Evolutionary conservation across 1,284 basidiomycete species (phyloP), one percentile per base, ranked within the genome.

Genomic region (Ustilago bromivora): DNA sequence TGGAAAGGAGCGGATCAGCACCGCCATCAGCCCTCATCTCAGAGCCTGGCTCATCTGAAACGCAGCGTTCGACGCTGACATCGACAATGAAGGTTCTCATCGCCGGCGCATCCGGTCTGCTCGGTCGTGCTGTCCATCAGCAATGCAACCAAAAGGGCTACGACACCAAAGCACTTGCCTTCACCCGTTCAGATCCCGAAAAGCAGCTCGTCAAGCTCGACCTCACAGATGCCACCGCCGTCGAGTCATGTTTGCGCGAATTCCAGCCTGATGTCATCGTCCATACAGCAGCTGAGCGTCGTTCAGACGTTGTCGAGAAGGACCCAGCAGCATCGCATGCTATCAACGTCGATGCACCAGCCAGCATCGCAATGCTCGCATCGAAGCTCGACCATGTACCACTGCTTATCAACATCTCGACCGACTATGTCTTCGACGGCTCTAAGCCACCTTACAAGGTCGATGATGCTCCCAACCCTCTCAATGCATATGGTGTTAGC

Each of bases 211-310:
- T 84, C 38, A 86, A 87, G 64, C 86, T 89, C 32, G 88, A 89
- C 70, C 79, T 89, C 46, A 86, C 87, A 43, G 87, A 89, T 70
- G 36, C 73, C 6, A 66, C 67, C 4, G 87, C 87, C 6, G 85
- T 89, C 17, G 79, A 86, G 5, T 76, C 80, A 2, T 88, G 87
- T 76, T 85, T 89, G 61, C 59, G 65, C 6, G 57, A 74, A 6
- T 78, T 86, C 61, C 65, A 84, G 52, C 87, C 88, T 0, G 86
- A 88, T 60, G 87, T 85, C 49, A 86, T 89, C 40, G 84, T 89
- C 34, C 88, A 89, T 76, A 87, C 87, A 66, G 89, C 89, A 2
- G 89, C 89, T 2, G 89, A 89, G 77, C 78, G 89, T 28, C 77
- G 88, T 23, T 83, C 86, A 2, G 85, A 86, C 41, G 80, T 82